Percentiles rank a stretch among this genome's conserved stretches.
Conservation (phyloP, 2,329 filamentous ascomycete genomes). For the Aspergillus latus region DNA sequence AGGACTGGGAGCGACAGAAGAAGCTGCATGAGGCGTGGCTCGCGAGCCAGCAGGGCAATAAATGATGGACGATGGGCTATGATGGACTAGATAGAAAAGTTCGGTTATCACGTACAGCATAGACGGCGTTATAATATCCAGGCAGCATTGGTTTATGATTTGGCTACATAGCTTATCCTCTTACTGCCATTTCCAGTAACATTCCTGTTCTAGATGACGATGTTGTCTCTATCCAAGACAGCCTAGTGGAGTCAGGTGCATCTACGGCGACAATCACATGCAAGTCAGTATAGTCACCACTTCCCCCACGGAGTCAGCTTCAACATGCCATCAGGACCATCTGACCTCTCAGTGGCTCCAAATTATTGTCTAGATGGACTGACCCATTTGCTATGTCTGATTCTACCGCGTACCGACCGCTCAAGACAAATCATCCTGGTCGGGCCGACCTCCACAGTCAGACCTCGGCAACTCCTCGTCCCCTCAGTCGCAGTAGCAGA, state of each 20-base stretch:
- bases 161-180: background rate
- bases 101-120: conserved; percentile 3
- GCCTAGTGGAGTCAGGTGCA: background rate
- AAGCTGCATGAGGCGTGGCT: conserved; percentile 49
- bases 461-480: conserved; percentile 34
- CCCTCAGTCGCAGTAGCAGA: conserved; percentile 25
- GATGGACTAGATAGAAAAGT: conserved; percentile 5
- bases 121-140: conserved; percentile 14
- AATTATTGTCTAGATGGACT: background rate
- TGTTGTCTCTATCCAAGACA: too few relatives aligned
- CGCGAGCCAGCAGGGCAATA: conserved; percentile 16
- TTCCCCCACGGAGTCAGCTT: conserved; percentile 1
- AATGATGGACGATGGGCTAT: conserved; percentile 1
- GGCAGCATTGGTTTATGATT: conserved; percentile 7
- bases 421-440: conserved; percentile 7
- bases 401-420: background rate
- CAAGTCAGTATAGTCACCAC: background rate
- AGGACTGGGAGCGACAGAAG: conserved; percentile 89
- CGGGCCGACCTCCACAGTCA: conserved; percentile 11
- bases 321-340: background rate
- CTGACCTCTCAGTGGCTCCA: background rate
- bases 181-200: background rate
- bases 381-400: too few relatives aligned
- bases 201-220: too few relatives aligned
- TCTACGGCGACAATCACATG: conserved; percentile 7